Base-by-base conservation (phyloP, 1,284 basidiomycete genomes). In the Trichosporon sp. region DNA sequence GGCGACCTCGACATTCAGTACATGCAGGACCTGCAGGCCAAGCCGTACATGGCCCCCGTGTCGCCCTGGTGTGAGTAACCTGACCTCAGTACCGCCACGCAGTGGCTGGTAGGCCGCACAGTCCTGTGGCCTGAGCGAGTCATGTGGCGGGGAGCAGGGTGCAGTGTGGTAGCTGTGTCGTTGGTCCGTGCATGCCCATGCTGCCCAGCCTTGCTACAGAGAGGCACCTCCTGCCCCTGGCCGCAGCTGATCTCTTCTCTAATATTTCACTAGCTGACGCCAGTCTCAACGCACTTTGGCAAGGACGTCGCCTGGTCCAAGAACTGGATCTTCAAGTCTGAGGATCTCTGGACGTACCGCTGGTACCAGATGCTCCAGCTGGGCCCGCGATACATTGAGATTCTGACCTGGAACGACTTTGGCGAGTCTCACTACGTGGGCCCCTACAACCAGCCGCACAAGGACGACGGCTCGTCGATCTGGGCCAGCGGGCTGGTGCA, bases 391-490 rank as follows among this genome's bases (percentile, higher is more conserved):
- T 79, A 73, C 49, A 40, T 80, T 60, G 80, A 81, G 69, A 76
- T 80, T 40, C 70, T 80, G 14, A 80, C 79, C 10, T 81, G 80
- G 80, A 81, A 80, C 69, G 80, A 81, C 71, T 81, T 74, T 58
- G 74, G 76, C 64, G 80, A 81, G 68, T 77, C 77, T 9, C 77
- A 79, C 64, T 72, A 81, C 66, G 67, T 81, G 58, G 74, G 73
- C 21, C 76, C 76, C 0, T 73, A 69, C 67, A 62, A 70, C 61
- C 73, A 72, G 14, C 61, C 70, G 7, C 75, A 76, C 66, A 71
- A 70, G 9, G 78, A 80, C 64, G 80, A 80, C 66, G 77, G 78
- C 3, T 70, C 73, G 9, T 70, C 71, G 29, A 69, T 66, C 44
- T 80, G 77, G 76, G 70, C 74, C 13, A 60, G 69, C 19, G 78